Conservation (phyloP, 2,329 filamentous ascomycete species). For the Pseudofabraea citricarpa region DNA sequence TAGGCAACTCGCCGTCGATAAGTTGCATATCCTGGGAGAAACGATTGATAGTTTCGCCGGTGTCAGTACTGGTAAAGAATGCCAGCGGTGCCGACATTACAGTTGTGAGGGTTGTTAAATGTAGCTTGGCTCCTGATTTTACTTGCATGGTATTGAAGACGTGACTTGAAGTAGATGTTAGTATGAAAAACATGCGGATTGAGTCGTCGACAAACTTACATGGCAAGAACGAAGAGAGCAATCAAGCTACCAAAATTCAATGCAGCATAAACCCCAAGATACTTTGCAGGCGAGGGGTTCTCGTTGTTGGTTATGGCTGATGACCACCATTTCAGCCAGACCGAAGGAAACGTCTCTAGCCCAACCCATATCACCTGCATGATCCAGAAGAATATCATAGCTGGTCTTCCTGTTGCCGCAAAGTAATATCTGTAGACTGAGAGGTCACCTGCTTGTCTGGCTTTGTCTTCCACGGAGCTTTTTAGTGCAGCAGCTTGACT, state of each 20-base stretch:
- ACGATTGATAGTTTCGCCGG: conserved; percentile 12
- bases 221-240: not conserved
- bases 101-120: not conserved
- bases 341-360: conserved; percentile 19
- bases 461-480: not conserved
- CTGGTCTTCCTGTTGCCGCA: conserved; percentile 9
- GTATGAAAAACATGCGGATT: too few relatives aligned
- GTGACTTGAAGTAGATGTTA: not conserved
- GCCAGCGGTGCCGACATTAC: conserved; percentile 5
- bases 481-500: not conserved
- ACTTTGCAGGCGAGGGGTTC: conserved; percentile 13
- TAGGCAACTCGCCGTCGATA: conserved; percentile 24
- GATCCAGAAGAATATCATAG: conserved; percentile 15
- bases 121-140: not conserved
- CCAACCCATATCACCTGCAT: conserved; percentile 17
- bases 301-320: conserved; percentile 12
- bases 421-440: conserved; percentile 15
- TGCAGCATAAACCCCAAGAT: conserved; percentile 14
- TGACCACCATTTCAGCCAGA: conserved; percentile 29
- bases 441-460: conserved; percentile 10
- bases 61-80: conserved; percentile 8
- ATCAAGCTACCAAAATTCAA: not conserved
- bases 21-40: conserved; percentile 12
- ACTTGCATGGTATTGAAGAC: not conserved
- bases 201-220: too few relatives aligned